phyloP scores from a whole-genome alignment of 257 asterid species.

The Solanum peruvianum region DNA sequence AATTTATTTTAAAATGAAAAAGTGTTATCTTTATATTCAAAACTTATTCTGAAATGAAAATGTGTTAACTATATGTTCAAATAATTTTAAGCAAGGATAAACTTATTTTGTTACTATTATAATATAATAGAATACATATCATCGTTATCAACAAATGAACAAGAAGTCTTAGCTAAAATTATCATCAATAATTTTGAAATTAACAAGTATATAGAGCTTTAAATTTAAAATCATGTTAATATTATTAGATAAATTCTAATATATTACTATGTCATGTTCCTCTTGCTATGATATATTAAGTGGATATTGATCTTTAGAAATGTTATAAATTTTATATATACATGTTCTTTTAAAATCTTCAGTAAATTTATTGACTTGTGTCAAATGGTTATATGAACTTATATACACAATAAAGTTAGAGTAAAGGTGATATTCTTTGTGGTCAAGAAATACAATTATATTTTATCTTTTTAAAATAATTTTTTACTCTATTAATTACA shows the following conservation, averaged over 20 bases:
- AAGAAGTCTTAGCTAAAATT: not conserved
- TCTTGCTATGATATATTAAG: not conserved
- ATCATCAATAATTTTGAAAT: too few relatives aligned
- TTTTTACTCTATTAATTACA: too few relatives aligned
- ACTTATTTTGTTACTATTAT: not conserved
- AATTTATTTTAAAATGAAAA: not conserved
- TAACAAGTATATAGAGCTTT: too few relatives aligned
- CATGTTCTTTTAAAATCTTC: not conserved
- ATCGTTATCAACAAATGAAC: not conserved
- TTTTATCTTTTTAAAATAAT: too few relatives aligned
- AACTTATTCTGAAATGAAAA: too few relatives aligned
- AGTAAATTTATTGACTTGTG: too few relatives aligned
- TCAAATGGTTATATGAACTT: too few relatives aligned
- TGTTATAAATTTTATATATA: too few relatives aligned
- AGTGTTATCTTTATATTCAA: not conserved
- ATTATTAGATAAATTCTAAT: not conserved
- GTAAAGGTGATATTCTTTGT: not conserved
- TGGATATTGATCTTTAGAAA: not conserved
- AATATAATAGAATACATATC: not conserved
- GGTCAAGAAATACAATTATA: not conserved
- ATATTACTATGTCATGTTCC: not conserved
- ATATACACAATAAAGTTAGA: too few relatives aligned
- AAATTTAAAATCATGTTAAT: too few relatives aligned
- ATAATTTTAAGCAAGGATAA: not conserved
- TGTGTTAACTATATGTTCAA: too few relatives aligned